Base-by-base conservation (phyloP, 2,329 filamentous ascomycete genomes). In the Phaeosphaeria sp. region DNA sequence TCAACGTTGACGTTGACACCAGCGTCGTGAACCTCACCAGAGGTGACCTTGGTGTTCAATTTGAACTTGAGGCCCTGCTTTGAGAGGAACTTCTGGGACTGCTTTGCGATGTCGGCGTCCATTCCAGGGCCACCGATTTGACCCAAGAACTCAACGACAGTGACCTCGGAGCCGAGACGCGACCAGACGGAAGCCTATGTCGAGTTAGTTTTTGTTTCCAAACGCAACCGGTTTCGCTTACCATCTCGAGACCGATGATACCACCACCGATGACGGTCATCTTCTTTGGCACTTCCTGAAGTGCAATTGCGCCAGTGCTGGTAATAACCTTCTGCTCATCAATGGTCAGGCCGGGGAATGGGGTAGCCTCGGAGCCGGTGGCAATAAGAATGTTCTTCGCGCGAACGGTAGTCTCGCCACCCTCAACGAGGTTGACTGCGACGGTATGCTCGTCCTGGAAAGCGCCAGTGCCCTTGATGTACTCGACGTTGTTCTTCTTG, bases 11-110 rank as follows among this genome's bases (percentile, higher is more conserved):
- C 86, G 81, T 90, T 91, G 73, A 99, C 83, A 67, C 84, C 87
- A 60, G 92, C 88, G 60, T 90, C 90, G 69, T 85, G 89, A 73
- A 87, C 89, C 75, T 98, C 93, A 68, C 95, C 95, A 70, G 88
- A 87, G 64, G 89, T 81, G 65, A 99, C 95, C 87, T 99, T 99
- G 74, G 95, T 98, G 84, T 91, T 90, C 69, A 96, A 88, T 88
- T 96, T 97, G 87, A 99, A 99, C 76, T 97, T 95, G 78, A 99
- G 90, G 60, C 94, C 95, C 84, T 99, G 95, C 86, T 97, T 98
- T 78, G 87, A 87, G 65, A 99, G 87, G 63, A 96, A 89, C 86
- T 97, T 98, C 80, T 97, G 93, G 44, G 91, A 85, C 73, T 87
- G 83, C 85, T 98, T 99, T 75, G 93, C 87, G 73, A 98, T 91